These are phyloP conservation scores for Schwanniomyces etchellsii DNA, from an alignment of 1,139 yeast genomes.

Conservation along the genomic window DNA sequence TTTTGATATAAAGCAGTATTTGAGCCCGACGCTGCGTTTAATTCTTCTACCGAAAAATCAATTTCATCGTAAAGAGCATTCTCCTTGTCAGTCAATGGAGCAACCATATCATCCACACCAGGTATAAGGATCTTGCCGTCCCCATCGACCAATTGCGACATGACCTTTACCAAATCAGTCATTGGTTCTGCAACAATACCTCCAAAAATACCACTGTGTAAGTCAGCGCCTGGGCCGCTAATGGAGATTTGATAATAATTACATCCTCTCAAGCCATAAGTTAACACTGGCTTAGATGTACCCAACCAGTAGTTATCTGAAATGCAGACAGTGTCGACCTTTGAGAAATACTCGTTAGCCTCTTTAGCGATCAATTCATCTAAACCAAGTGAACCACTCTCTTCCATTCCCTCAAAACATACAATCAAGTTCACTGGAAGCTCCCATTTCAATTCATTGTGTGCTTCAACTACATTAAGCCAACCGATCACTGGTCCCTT, in stretches of 20 bases:
- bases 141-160: conserved; percentile 71
- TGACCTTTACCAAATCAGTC: conserved; percentile 80
- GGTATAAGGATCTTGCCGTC: conserved; percentile 81
- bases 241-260: conserved; percentile 82
- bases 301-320: conserved; percentile 99
- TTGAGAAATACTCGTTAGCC: conserved; percentile 73
- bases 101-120: conserved; percentile 90
- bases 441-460: conserved; percentile 74
- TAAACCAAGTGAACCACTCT: conserved; percentile 89
- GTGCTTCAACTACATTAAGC: conserved; percentile 92
- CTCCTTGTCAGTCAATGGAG: conserved; percentile 82
- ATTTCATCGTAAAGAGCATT: conserved; percentile 73
- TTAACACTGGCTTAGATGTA: conserved; percentile 90
- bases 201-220: conserved; percentile 97
- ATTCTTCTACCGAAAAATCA: conserved; percentile 78
- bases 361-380: conserved; percentile 78
- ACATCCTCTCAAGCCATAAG: conserved; percentile 96
- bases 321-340: conserved; percentile 91
- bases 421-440: conserved; percentile 89
- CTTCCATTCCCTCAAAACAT: conserved; percentile 99
- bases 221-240: conserved; percentile 92
- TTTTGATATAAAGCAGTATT: conserved; percentile 70
- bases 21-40: conserved; percentile 86
- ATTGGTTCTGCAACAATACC: conserved; percentile 97
- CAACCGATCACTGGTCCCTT: conserved; percentile 98